phyloP scores from a whole-genome alignment of 257 asterid species.

The Leonotis leonurus region DNA sequence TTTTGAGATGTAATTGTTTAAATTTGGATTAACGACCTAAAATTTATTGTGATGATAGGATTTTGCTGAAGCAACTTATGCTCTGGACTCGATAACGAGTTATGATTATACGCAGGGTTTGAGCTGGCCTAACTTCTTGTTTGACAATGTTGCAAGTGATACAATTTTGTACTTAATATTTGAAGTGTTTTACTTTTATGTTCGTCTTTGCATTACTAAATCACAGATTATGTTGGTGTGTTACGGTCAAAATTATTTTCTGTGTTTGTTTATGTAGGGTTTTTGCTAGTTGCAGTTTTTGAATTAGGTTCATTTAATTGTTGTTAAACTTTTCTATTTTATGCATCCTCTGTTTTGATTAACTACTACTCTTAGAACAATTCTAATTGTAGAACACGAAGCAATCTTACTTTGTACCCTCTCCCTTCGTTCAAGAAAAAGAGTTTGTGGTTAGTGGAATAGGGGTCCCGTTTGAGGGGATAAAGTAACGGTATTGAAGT shows the following conservation, averaged over 20 bases:
- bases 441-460: too few relatives aligned
- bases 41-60: constrained; percentile 4
- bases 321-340: not conserved
- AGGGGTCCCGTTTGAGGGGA: too few relatives aligned
- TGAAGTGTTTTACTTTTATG: not conserved
- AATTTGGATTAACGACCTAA: not conserved
- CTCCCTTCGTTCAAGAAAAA: too few relatives aligned
- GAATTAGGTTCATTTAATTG: not conserved
- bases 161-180: not conserved
- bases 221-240: too few relatives aligned
- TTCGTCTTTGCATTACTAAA: not conserved
- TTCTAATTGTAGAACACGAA: not conserved
- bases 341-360: not conserved
- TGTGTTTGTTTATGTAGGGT: not conserved
- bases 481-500: too few relatives aligned
- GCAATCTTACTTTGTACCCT: not conserved
- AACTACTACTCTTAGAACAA: not conserved
- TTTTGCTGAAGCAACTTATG: not conserved
- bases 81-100: not conserved
- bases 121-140: too few relatives aligned
- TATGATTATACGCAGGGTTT: not conserved
- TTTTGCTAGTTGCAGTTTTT: not conserved
- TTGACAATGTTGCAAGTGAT: not conserved
- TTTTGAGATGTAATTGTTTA: not conserved
- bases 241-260: too few relatives aligned